Base-by-base conservation (phyloP, 768 basidiomycete species). In the Pulveroboletus sp. region DNA sequence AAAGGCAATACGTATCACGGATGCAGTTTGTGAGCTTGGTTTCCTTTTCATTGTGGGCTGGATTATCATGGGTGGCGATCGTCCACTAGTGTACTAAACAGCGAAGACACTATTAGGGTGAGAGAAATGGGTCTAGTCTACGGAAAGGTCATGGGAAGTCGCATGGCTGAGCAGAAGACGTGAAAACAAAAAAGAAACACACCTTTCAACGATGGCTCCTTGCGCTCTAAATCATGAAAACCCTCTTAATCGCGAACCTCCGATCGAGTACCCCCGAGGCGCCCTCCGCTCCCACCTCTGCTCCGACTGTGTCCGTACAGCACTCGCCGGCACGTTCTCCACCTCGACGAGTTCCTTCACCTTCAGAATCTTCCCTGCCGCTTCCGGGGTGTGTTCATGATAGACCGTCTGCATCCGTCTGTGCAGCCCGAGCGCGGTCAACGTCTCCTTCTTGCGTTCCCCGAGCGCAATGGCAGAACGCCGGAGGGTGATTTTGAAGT, bases 321-420 rank as follows among this genome's bases (percentile, higher is more conserved):
- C 71, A 29, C 76, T 73, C 22, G 73, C 72, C 0, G 85, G 79
- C 14, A 96, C 92, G 63, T 94, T 95, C 66, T 84, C 77, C 36
- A 97, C 93, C 62, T 87, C 79, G 10, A 96, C 80, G 37, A 97
- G 73, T 70, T 97, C 93, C 75, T 96, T 97, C 49, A 96, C 82
- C 20, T 71, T 70, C 41, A 97, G 73, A 43, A 96, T 93, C 68
- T 89, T 89, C 13, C 94, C 93, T 0, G 91, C 93, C 4, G 80
- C 76, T 49, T 85, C 83, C 0, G 84, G 82, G 0, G 77, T 76
- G 60, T 88, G 86, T 4, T 76, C 75, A 58, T 89, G 86, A 62
- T 89, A 91, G 27, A 94, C 91, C 0, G 86, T 92, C 65, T 92
- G 86, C 72, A 86, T 79, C 32, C 92, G 80, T 49, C 86, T 73